These are phyloP conservation scores for Phytopythium helicoides DNA, from an alignment of 352 stramenopile species.

Conservation along the genomic window DNA sequence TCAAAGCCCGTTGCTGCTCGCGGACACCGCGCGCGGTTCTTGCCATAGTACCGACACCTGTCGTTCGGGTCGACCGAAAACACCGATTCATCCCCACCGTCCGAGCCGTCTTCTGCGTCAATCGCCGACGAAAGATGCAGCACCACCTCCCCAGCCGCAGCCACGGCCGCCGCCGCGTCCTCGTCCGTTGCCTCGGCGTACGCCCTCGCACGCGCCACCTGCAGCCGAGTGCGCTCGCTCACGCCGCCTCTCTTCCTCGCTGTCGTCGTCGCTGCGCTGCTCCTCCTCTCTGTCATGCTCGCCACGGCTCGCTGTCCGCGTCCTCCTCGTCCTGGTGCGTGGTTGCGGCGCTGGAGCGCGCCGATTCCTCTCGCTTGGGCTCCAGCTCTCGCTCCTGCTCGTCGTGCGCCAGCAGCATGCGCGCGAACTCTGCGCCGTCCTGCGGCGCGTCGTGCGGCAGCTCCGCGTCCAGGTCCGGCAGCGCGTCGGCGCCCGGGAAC, in stretches of 20 bases:
- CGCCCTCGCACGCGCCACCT: constrained; percentile 7
- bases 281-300: constrained; percentile 12
- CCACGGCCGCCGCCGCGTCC: constrained; percentile 16
- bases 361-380: no score
- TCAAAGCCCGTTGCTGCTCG: constrained; percentile 68
- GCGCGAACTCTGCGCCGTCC: constrained; percentile 64
- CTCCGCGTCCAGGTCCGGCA: constrained; percentile 61
- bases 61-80: constrained; percentile 26
- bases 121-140: constrained; percentile 20
- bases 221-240: neutral
- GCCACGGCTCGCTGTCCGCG: no score
- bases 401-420: constrained; percentile 67
- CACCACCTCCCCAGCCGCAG: constrained; percentile 8
- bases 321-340: neutral
- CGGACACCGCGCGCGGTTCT: constrained; percentile 62
- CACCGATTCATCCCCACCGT: constrained; percentile 13
- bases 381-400: constrained; percentile 32
- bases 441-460: constrained; percentile 37
- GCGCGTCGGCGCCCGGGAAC: constrained; percentile 48
- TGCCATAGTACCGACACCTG: constrained; percentile 72
- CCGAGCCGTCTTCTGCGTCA: constrained; percentile 9
- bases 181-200: constrained; percentile 9
- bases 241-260: neutral
- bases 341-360: neutral
- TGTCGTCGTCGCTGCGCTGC: constrained; percentile 1